Evolutionary conservation across 2,329 filamentous ascomycete genomes (phyloP).

Genomic region (Fusarium coffeatum): DNA sequence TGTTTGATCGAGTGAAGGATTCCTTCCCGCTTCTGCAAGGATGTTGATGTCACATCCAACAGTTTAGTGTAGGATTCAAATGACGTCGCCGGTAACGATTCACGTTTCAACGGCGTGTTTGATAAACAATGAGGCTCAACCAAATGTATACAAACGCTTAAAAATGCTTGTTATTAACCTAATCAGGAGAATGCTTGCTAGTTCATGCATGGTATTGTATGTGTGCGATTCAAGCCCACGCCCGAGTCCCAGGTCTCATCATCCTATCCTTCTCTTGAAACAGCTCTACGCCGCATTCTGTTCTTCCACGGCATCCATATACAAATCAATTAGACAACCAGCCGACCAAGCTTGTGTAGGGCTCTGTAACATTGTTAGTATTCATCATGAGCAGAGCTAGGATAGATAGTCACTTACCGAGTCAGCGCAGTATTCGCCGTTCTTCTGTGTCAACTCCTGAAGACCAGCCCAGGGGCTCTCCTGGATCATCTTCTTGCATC

Average conservation of each 20-base stretch:
- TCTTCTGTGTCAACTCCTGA: constrained; percentile 92
- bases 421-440: constrained; percentile 84
- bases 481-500: constrained; percentile 86
- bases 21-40: neutral
- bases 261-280: constrained; percentile 18
- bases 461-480: constrained; percentile 89
- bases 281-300: constrained; percentile 48
- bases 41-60: neutral
- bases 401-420: constrained; percentile 70
- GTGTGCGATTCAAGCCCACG: constrained; percentile 20
- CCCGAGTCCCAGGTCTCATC: constrained; percentile 15
- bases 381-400: neutral
- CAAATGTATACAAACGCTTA: constrained; percentile 14
- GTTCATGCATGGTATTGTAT: constrained; percentile 24
- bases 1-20: neutral
- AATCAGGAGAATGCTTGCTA: constrained; percentile 31
- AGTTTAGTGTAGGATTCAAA: neutral
- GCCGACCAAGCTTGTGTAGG: constrained; percentile 98
- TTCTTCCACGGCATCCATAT: constrained; percentile 83
- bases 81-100: neutral
- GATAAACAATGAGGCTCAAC: neutral
- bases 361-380: constrained; percentile 64
- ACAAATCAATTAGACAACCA: constrained; percentile 92
- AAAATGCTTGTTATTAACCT: constrained; percentile 32
- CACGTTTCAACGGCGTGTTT: neutral